phyloP scores from a whole-genome alignment of 768 basidiomycete genomes.

The Lactarius indigo region DNA sequence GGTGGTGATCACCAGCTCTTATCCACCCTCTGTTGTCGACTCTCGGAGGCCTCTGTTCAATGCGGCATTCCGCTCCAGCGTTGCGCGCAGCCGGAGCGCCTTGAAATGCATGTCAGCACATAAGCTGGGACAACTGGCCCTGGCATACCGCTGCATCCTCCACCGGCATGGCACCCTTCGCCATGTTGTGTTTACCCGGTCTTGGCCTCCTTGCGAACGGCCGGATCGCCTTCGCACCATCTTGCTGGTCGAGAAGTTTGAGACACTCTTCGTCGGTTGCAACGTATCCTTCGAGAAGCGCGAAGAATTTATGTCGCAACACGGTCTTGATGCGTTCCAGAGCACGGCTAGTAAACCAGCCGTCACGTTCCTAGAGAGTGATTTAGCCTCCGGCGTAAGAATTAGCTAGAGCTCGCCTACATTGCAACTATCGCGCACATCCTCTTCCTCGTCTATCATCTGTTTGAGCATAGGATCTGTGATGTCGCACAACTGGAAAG shows the following conservation, averaged over 20 bases:
- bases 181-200: constrained; percentile 82
- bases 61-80: constrained; percentile 29
- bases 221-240: constrained; percentile 34
- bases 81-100: constrained; percentile 68
- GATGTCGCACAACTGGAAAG: constrained; percentile 94
- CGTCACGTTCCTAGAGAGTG: constrained; percentile 64
- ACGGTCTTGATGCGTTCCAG: constrained; percentile 83
- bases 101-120: constrained; percentile 29
- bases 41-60: constrained; percentile 16
- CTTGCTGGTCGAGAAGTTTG: constrained; percentile 48
- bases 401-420: constrained; percentile 46
- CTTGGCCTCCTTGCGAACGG: constrained; percentile 51
- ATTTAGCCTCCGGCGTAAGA: constrained; percentile 9
- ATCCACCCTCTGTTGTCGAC: constrained; percentile 13
- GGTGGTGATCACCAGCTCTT: neutral
- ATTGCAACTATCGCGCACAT: constrained; percentile 66
- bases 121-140: neutral
- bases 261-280: constrained; percentile 73
- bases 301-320: constrained; percentile 82
- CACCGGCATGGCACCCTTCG: constrained; percentile 75
- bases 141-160: constrained; percentile 76
- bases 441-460: constrained; percentile 74
- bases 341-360: constrained; percentile 79
- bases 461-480: constrained; percentile 75
- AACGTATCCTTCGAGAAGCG: constrained; percentile 65